Base-by-base conservation (phyloP, 345 rosid species). In the Hibiscus mutabilis region DNA sequence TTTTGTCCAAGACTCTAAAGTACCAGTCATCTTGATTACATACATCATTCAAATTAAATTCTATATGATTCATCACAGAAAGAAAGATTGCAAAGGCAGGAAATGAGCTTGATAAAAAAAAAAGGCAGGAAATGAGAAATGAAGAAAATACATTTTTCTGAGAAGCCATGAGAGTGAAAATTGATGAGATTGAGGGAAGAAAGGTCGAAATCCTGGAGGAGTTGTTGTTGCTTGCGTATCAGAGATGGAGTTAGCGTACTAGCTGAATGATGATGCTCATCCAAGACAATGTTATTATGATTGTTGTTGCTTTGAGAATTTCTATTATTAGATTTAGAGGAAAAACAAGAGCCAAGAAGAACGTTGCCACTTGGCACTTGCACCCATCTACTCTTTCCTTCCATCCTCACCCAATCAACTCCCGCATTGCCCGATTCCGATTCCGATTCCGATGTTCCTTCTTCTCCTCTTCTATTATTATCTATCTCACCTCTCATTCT, bases 331-430 rank as follows among this genome's bases (percentile, higher is more conserved):
- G n/a, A n/a, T n/a, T n/a, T 18, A 55, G 59, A 21, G 24, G 47
- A 9, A 37, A 13, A 33, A 62, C 77, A 55, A 42, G 86, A 69
- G 83, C 96, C 91, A 82, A 91, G 92, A 78, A 89, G 86, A 73
- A 85, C 90, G 80, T 89, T 77, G 65, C 91, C n/a, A n/a, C n/a
- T n/a, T n/a, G n/a, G n/a, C 86, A 79, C 89, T 78, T 55, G 88
- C 88, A 76, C 92, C 92, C 92, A 89, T 86, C 68, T 64, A 69
- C 49, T 56, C 81, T 61, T 19, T 51, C 16, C 24, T 62, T 19
- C 49, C 49, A 62, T 62, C 11, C 67, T 18, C 49, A 37, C 16
- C 67, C 67, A 62, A 37, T 0, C 67, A 62, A 37, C 19, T 62
- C 47, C 47, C 21, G 15, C 67, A 10, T 62, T 62, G 25, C 49